Evolutionary conservation across 129 eudicot genomes (phyloP), one percentile per base, ranked within the genome.

Genomic region (Ambrosia trifida): DNA sequence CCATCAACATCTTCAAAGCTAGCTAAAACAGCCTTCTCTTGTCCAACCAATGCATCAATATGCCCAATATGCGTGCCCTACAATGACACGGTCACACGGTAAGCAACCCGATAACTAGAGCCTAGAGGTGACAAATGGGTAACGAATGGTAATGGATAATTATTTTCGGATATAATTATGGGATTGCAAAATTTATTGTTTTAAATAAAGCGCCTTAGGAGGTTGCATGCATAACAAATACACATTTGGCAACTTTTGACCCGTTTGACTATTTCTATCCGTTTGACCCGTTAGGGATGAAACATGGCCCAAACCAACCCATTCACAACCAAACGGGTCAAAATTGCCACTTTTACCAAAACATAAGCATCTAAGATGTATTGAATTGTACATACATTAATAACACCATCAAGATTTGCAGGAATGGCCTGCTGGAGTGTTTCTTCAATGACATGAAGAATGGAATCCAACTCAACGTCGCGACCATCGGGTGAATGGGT

Each of bases 401-500:
- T 64, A 54, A 78, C 77, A 24, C 79, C 81, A 28, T 83, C 84
- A 11, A 84, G 65, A 45, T 64, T 82, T 28, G 30, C 50, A 49
- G 90, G 95, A 66, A 74, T 38, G 19, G 87, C 85, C 12, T 47
- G 87, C n/a, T 58, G 81, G 57, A 89, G 78, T 62, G 92, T 78
- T 66, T 86, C 87, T 72, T 87, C 87, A 4, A 86, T 67, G 75
- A 88, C 68, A 44, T 66, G 67, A 69, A 95, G 84, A 75, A 88
- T 73, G 3, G 89, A 82, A 7, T 78, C 83, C 43, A 89, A 75
- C 40, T 90, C 91, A 28, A 95, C 77, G 18, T 72, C 81, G n/a
- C 86, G 87, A 35, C 88, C 91, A 73, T 88, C 91, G 24, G 90
- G 92, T 68, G 91, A 56, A 79, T 90, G 97, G 19, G 97, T 88